Evolutionary conservation across 2,329 filamentous ascomycete genomes (phyloP).

Genomic region (Claviceps quebecensis): DNA sequence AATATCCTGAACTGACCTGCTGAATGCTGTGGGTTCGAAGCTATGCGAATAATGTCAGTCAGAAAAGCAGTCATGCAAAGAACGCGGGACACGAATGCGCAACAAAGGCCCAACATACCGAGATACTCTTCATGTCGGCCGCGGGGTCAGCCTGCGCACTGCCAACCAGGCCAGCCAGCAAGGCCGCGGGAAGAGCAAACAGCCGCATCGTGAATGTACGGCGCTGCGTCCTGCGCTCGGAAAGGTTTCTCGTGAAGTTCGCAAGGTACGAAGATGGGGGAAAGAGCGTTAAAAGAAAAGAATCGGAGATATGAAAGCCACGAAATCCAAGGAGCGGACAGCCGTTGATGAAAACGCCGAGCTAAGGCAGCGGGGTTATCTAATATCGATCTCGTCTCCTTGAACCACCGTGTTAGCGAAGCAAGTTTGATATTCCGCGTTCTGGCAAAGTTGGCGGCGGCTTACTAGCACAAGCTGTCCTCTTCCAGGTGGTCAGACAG

Average conservation of each 20-base stretch:
- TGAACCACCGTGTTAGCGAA: neutral
- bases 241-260: neutral
- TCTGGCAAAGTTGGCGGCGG: neutral
- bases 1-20: slow-evolving; percentile 43
- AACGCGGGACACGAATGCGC: no score
- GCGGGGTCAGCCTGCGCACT: slow-evolving; percentile 34
- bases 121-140: slow-evolving; percentile 37
- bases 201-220: slow-evolving; percentile 28
- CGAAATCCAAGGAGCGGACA: neutral
- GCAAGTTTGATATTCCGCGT: neutral
- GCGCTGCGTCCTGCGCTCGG: neutral
- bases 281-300: neutral
- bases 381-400: neutral
- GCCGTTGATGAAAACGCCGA: slow-evolving; percentile 3
- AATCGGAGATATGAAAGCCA: neutral
- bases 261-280: neutral
- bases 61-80: neutral
- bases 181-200: slow-evolving; percentile 31
- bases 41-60: slow-evolving; percentile 27
- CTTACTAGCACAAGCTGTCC: slow-evolving; percentile 11
- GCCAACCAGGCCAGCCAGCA: slow-evolving; percentile 36
- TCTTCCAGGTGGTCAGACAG: slow-evolving; percentile 7
- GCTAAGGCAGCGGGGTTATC: slow-evolving; percentile 5
- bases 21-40: slow-evolving; percentile 75
- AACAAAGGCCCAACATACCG: slow-evolving; percentile 20